Conservation (phyloP, 2,329 filamentous ascomycete species). For the Pseudogymnoascus sp. region DNA sequence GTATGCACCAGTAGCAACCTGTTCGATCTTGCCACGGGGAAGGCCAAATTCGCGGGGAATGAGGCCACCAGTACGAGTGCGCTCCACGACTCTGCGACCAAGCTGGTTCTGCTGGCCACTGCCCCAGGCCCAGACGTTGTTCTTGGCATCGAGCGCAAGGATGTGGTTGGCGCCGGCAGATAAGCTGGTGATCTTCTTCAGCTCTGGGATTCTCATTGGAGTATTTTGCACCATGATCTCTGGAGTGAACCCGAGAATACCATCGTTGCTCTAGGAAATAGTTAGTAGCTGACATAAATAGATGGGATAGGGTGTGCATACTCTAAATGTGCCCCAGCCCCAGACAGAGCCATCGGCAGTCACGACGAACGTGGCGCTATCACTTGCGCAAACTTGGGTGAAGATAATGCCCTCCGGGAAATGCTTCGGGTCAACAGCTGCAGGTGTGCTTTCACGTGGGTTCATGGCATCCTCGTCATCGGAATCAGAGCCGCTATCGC, state of each 20-base stretch:
- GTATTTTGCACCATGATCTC: constrained; percentile 21
- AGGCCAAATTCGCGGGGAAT: constrained; percentile 27
- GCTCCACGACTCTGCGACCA: constrained; percentile 37
- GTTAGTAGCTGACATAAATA: constrained; percentile 14
- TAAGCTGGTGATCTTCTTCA: constrained; percentile 47
- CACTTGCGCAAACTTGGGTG: constrained; percentile 60
- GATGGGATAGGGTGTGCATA: constrained; percentile 30
- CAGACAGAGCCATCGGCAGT: constrained; percentile 69
- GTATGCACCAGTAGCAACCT: constrained; percentile 57
- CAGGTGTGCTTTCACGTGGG: constrained; percentile 61
- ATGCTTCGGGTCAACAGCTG: constrained; percentile 46
- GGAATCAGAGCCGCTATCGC: constrained; percentile 38
- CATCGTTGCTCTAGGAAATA: constrained; percentile 47
- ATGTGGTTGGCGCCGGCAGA: constrained; percentile 50
- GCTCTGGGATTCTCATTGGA: constrained; percentile 45
- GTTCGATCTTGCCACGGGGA: constrained; percentile 21
- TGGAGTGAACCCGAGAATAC: constrained; percentile 46
- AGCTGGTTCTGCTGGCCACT: constrained; percentile 61
- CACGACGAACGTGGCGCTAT: constrained; percentile 68
- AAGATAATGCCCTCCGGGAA: constrained; percentile 55
- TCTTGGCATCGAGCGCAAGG: constrained; percentile 48
- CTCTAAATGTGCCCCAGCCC: constrained; percentile 76
- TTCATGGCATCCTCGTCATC: constrained; percentile 55
- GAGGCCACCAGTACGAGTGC: constrained; percentile 21
- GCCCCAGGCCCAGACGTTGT: constrained; percentile 55